These are phyloP conservation scores for Candida insectorum DNA, from an alignment of 805 yeast genomes.

Conservation along the genomic window DNA sequence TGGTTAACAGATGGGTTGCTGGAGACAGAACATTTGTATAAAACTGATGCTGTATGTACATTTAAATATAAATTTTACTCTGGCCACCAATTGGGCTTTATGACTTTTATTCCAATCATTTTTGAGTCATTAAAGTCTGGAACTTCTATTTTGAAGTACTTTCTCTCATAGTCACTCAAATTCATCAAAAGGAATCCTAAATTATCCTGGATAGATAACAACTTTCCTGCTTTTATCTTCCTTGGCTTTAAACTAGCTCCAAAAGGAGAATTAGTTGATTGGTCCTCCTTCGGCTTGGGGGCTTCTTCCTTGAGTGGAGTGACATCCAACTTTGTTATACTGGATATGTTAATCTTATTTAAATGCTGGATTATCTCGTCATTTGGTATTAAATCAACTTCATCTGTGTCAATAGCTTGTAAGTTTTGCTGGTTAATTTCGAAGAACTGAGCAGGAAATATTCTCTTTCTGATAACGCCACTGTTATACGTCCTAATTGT, in stretches of 20 bases:
- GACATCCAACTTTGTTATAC: constrained; percentile 15
- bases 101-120: constrained; percentile 47
- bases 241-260: constrained; percentile 32
- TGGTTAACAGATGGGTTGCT: constrained; percentile 33
- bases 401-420: constrained; percentile 11
- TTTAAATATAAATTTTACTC: too few species aligned
- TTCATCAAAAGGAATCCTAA: constrained; percentile 64
- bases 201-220: constrained; percentile 55
- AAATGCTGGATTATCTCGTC: constrained; percentile 18
- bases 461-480: constrained; percentile 79
- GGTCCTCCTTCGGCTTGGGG: constrained; percentile 4
- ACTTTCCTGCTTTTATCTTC: constrained; percentile 52
- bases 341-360: constrained; percentile 11
- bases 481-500: constrained; percentile 84
- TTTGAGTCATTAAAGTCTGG: constrained; percentile 19
- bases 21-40: constrained; percentile 8
- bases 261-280: constrained; percentile 37
- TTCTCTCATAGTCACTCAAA: constrained; percentile 43
- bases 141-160: constrained; percentile 29
- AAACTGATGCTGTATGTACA: too few species aligned
- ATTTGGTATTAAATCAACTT: constrained; percentile 12
- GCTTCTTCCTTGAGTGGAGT: constrained; percentile 19
- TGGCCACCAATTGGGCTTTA: constrained; percentile 79
- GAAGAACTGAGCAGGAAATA: constrained; percentile 58
- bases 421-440: constrained; percentile 11